Evolutionary conservation across 176 grass and related monocot genomes (phyloP), one percentile per base, ranked within the genome.

Genomic region (Juncus effusus): DNA sequence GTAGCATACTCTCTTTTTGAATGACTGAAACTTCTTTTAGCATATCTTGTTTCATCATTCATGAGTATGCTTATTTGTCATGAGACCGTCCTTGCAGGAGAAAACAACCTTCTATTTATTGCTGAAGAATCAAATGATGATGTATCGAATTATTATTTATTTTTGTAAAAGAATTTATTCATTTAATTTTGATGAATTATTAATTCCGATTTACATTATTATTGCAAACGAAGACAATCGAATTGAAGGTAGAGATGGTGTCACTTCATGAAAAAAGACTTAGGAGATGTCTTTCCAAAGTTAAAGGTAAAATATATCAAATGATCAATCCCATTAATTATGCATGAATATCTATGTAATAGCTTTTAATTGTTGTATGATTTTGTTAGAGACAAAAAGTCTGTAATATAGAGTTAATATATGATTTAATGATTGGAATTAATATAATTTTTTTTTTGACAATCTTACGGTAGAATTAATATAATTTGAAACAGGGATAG

Each of bases 231-330:
- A 82, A 99, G 94, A 93, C 75, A 69, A 84, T 87, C 50, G 94
- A 99, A 78, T 72, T 99, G 64, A 99, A 99, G 84, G 94, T 90
- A 59, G 94, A 99, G 73, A 89, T 99, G 94, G 94, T 99, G 69
- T 82, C 94, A 38, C 36, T 99, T 40, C 94, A 93, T 74, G 94
- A 99, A 80, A 99, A 87, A 83, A 89, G 94, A 72, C 72, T 99
- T 67, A 90, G 89, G 54, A 99, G 76, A 82, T 99, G 89, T 60
- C 76, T 99, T 72, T 99, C 94, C 80, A 99, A 99, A 99, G 94
- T 99, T 72, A 99, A 99, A 99, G 94, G 94, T 99, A 81, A 64
- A 69, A 67, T 41, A 61, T 42, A 59, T 59, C 67, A 42, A 5
- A 61, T 61, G 13, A 1, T n/a, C n/a, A n/a, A 57, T 55, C 51